Evolutionary conservation across 495 filamentous ascomycete genomes (phyloP), one percentile per base, ranked within the genome.

Genomic region (Daldinia decipiens): DNA sequence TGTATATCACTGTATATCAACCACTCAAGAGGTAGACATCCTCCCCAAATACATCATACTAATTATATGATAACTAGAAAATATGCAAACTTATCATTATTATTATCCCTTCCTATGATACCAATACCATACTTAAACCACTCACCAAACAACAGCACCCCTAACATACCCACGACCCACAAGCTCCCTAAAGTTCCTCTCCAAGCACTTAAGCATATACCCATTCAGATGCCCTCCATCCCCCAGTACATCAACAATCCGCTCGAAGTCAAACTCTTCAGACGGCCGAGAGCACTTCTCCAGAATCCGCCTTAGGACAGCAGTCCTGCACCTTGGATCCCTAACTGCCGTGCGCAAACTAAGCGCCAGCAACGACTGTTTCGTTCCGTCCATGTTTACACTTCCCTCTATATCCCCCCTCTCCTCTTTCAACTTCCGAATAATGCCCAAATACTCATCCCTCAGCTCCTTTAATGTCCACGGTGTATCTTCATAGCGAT

Each of bases 281-380:
- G 66, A 67, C 15, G 34, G 11, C 11, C 65, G 64, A 6, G 74
- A 74, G 59, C 68, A 76, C 31, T 74, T 76, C 32, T 74, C 68
- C 47, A 74, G 5, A 24, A 76, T 61, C 15, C 64, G 64, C 38
- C 67, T 65, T 11, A 76, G 29, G 31, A 71, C 38, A 11, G 63
- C 64, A 15, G n/a, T n/a, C 50, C 65, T 73, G 21, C 71, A 73
- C 39, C 73, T 62, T 9, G 74, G 74, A 24, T 73, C 64, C 26
- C 57, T 64, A 6, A 36, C 65, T 45, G 74, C 74, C 38, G 61
- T 59, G 50, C 71, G 64, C 53, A 76, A 36, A 19, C 52, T 71
- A 3, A 76, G 63, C 15, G 67, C 38, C 31, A 76, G n/a, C 45
- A 76, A 58, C 5, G 74, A 76, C 32, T 76, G 74, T 21, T 67